phyloP scores from a whole-genome alignment of 768 basidiomycete genomes.

The Podaxis sp. region DNA sequence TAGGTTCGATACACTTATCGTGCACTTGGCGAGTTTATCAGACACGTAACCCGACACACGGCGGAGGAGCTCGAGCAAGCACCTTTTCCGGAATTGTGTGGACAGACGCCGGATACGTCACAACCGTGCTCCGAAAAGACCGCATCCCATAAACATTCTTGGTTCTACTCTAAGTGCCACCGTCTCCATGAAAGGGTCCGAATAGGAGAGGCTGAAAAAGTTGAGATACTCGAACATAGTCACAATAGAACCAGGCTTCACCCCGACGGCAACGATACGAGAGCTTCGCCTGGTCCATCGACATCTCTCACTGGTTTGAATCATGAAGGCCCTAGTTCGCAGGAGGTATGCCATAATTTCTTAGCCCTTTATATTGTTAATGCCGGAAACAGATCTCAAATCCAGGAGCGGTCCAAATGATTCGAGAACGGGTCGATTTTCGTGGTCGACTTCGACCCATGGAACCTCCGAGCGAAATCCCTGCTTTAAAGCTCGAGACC shows the following conservation, averaged over 20 bases:
- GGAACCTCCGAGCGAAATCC: constrained; percentile 56
- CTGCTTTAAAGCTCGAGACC: constrained; percentile 48
- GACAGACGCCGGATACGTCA: constrained; percentile 13
- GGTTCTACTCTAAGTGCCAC: neutral
- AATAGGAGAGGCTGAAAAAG: neutral
- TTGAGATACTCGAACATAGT: neutral
- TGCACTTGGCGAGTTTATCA: constrained; percentile 55
- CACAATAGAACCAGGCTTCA: neutral
- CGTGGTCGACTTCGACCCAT: constrained; percentile 59
- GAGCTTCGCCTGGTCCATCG: neutral
- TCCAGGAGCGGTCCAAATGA: constrained; percentile 40
- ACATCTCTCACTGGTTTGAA: neutral
- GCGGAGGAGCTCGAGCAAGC: constrained; percentile 34
- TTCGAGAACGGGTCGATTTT: constrained; percentile 72
- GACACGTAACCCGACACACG: constrained; percentile 45
- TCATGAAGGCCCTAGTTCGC: neutral
- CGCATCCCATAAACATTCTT: neutral
- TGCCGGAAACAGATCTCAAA: constrained; percentile 15
- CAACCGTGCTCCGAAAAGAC: constrained; percentile 12
- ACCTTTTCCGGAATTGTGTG: constrained; percentile 46
- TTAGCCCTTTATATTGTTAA: neutral
- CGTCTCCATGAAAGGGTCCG: neutral
- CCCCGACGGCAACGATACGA: neutral
- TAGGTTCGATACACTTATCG: constrained; percentile 62
- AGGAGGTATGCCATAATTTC: neutral